Evolutionary conservation across 345 rosid genomes (phyloP), one percentile per base, ranked within the genome.

Genomic region (Camelina laxa): DNA sequence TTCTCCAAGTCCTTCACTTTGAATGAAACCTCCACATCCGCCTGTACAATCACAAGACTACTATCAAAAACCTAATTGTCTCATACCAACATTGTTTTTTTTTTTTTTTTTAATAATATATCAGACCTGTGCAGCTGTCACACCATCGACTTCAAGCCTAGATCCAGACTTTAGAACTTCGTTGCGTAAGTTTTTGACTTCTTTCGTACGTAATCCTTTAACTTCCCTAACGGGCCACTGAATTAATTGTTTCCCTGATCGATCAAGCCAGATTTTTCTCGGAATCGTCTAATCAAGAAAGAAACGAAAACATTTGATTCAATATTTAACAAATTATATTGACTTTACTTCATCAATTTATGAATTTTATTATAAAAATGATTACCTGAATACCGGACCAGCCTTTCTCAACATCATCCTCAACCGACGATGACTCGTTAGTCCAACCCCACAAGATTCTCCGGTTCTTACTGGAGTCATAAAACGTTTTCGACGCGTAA

Each of bases 341-440:
- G 2, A 4, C 0, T 9, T 24, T 2, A 67, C 5, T 54, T 27
- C 30, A 27, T 27, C 16, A 64, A 31, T 41, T 6, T n/a, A 19
- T 27, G 30, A 27, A 27, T 4, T 27, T 2, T 20, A 19, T 1
- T 64, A 2, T 27, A 17, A 41, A 22, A 41, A 12, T 24, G 39
- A 30, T 84, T 86, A 88, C 90, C 90, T 88, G 90, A 74, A 91
- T 30, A 16, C 96, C 89, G 21, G 92, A 74, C 91, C 96, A 89
- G 21, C 93, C 96, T 75, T 80, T 89, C 74, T 79, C 64, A 48
- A 80, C 14, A 69, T 86, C 88, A 77, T 78, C 80, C 0, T 35
- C 48, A 3, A 44, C 70, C 1, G 69, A 80, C 0, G 85, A 84
- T 1, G 91, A 88, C 66, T 90, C 94, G 15, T 87, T 85, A 36